Conservation (phyloP, 225 moss, liverwort and hornwort species). For the Anthoceros angustus region DNA sequence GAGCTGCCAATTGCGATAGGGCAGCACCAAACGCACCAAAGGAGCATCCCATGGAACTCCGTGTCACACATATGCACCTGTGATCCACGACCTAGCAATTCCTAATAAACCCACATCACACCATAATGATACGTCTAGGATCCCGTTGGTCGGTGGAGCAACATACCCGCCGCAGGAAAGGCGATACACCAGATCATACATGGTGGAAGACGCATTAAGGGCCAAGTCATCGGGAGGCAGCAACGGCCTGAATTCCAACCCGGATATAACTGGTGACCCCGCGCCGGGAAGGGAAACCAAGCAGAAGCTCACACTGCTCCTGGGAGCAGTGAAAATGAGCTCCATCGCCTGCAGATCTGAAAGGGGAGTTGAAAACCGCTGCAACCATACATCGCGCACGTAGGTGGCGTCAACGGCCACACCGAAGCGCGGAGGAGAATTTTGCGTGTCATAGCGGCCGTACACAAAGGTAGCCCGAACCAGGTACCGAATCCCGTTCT, state of each 20-base stretch:
- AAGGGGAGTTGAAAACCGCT: neutral
- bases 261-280: slow-evolving; percentile 10
- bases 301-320: slow-evolving; percentile 10
- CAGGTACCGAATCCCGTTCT: slow-evolving; percentile 9
- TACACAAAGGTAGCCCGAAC: slow-evolving; percentile 10
- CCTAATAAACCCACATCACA: no score
- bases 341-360: slow-evolving; percentile 7
- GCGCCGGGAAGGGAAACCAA: slow-evolving; percentile 5
- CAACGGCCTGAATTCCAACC: slow-evolving; percentile 9
- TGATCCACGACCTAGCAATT: no score
- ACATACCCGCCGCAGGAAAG: slow-evolving; percentile 2
- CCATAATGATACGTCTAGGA: no score
- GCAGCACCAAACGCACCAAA: no score
- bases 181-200: neutral
- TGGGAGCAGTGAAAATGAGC: slow-evolving; percentile 10
- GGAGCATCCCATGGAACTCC: no score
- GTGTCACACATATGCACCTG: no score
- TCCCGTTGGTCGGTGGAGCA: no score
- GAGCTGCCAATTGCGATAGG: no score
- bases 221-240: neutral
- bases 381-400: slow-evolving; percentile 3
- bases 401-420: slow-evolving; percentile 8
- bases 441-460: slow-evolving; percentile 8
- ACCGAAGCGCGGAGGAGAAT: slow-evolving; percentile 10
- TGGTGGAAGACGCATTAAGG: neutral